Base-by-base conservation (phyloP, 768 basidiomycete genomes). In the Lactarius pseudohatsudake region DNA sequence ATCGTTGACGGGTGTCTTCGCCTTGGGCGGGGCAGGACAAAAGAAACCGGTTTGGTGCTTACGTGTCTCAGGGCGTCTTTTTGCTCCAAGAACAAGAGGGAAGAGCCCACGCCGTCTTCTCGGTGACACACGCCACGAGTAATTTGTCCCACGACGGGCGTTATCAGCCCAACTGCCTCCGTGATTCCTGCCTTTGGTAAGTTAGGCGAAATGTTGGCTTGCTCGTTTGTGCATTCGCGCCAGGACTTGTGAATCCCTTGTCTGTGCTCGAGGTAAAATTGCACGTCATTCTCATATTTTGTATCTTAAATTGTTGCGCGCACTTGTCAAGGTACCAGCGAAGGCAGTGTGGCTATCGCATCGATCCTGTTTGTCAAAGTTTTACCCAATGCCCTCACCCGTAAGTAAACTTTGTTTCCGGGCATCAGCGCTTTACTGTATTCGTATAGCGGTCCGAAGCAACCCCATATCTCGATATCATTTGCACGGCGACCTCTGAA, bases 391-490 rank as follows among this genome's bases (percentile, higher is more conserved):
- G 50, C 26, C 30, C 40, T 55, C 53, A 20, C 30, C 55, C 62
- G 22, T 32, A 59, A 36, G 66, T 63, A 64, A 67, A 67, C 62
- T 47, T 67, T 63, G 62, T 63, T 67, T 50, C 43, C 54, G 62
- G 62, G 32, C 58, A 64, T 63, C 62, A 67, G 66, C 66, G 66
- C 66, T 47, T 63, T 64, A 67, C 66, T 67, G 41, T 36, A 64
- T 67, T 59, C 66, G 66, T 67, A 58, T 63, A 56, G 62, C 57
- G 50, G 57, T 55, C 34, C 58, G 66, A 67, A 67, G 66, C 58
- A 43, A 59, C 66, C 66, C 62, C 58, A 63, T 67, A 67, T 67
- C 66, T 67, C 58, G 66, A 67, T 32, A 67, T 67, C 58, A 64
- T 64, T 64, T 64, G 55, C 54, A 43, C 66, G 66, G 66, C 62